Base-by-base conservation (phyloP, 1,139 yeast species). In the Yamadazyma jaroonii region DNA sequence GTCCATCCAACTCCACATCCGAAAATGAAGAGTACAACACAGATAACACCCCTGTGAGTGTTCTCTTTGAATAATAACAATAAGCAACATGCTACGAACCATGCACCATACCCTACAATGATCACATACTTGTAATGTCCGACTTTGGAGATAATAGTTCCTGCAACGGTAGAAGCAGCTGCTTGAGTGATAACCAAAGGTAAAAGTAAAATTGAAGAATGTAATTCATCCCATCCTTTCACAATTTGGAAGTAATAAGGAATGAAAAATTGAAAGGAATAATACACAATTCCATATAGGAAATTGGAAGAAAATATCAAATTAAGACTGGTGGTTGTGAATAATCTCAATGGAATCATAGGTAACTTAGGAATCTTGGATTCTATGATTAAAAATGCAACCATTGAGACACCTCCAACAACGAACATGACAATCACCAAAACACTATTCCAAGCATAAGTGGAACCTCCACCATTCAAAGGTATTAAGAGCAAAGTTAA, bases 401-500 rank as follows among this genome's bases (percentile, higher is more conserved):
- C 33, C 23, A 76, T 54, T 21, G 66, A 61, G 0, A 60, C 41
- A 1, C 74, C 76, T 6, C 83, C 81, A 14, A 77, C 52, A 2
- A 59, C 47, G 40, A 76, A 67, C 62, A 78, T 58, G 3, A 59
- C 47, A n/a, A 79, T 77, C 4, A 74, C 73, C 22, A 65, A 41
- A 0, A 77, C 47, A 31, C 79, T 70, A 46, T 70, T 52, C 84
- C 84, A 79, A 0, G 61, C 53, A 49, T 64, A 77, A 2, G 74
- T 64, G 2, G 74, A 62, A 1, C 84, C 83, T 38, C 83, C 84
- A 12, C 81, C 79, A 49, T 72, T 70, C 22, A 77, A 50, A 1
- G 81, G 79, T 11, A 78, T 64, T 33, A 78, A 57, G 8, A 76
- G 41, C 24, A 77, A 54, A 0, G 74, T 65, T 22, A 75, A 57